phyloP scores from a whole-genome alignment of 2,329 filamentous ascomycete species.

The Arthrobotrys iridis region DNA sequence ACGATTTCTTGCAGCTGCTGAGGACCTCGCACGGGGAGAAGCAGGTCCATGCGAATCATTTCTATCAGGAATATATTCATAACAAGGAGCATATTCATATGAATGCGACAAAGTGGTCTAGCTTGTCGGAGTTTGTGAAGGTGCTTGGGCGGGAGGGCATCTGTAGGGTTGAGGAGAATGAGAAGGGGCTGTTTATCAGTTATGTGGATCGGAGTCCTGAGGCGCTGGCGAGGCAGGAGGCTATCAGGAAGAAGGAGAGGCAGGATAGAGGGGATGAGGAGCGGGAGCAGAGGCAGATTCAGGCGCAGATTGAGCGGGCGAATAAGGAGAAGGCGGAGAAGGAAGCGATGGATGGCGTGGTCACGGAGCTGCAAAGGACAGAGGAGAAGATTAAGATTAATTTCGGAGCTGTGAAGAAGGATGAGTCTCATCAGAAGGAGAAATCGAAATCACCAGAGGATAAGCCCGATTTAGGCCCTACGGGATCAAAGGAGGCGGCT shows the following conservation, averaged over 20 bases:
- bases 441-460: constrained; percentile 32
- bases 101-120: constrained; percentile 90
- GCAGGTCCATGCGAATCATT: constrained; percentile 84
- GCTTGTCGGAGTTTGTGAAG: constrained; percentile 89
- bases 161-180: constrained; percentile 87
- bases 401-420: constrained; percentile 65
- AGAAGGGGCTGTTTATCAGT: constrained; percentile 83
- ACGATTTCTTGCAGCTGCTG: constrained; percentile 80
- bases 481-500: constrained; percentile 35
- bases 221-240: constrained; percentile 80
- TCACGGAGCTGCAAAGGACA: constrained; percentile 68
- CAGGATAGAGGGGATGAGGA: constrained; percentile 92
- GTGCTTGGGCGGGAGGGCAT: constrained; percentile 85
- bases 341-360: constrained; percentile 64
- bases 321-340: constrained; percentile 67
- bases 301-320: constrained; percentile 79
- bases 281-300: constrained; percentile 81
- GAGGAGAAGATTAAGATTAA: constrained; percentile 80
- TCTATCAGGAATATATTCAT: constrained; percentile 93
- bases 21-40: constrained; percentile 91
- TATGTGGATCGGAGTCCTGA: constrained; percentile 95
- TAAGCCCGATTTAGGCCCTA: constrained; percentile 13
- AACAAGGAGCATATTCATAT: constrained; percentile 91
- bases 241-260: constrained; percentile 81
- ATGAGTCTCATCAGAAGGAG: constrained; percentile 12